Percentiles rank a stretch among this genome's conserved stretches.
Evolutionary conservation across 768 basidiomycete species (phyloP).

Genomic region (Leccinum rimulosum): DNA sequence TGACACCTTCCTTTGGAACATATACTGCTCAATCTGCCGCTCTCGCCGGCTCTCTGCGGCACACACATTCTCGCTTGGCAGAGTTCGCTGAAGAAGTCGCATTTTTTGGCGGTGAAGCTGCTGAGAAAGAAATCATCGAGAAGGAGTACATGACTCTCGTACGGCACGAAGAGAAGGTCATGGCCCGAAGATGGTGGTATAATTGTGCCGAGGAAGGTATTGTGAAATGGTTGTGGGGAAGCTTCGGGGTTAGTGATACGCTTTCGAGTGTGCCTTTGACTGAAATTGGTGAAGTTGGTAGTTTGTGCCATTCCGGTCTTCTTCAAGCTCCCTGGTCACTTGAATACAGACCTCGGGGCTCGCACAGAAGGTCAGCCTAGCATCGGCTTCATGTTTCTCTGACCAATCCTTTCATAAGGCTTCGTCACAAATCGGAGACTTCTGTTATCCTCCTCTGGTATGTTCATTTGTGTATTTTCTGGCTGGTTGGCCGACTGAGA

Average conservation of each 20-base stretch:
- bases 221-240: slow-evolving; percentile 97
- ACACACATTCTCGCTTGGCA: slow-evolving; percentile 86
- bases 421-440: slow-evolving; percentile 96
- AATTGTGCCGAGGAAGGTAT: slow-evolving; percentile 92
- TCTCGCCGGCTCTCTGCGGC: slow-evolving; percentile 84
- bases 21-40: slow-evolving; percentile 89
- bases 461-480: slow-evolving; percentile 13
- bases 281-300: slow-evolving; percentile 50
- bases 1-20: slow-evolving; percentile 90
- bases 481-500: neutral
- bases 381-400: neutral
- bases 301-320: slow-evolving; percentile 95
- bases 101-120: slow-evolving; percentile 83
- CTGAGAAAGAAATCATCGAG: slow-evolving; percentile 90
- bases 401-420: slow-evolving; percentile 42
- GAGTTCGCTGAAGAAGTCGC: slow-evolving; percentile 90
- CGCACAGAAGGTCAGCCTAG: slow-evolving; percentile 75
- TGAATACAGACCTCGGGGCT: slow-evolving; percentile 68
- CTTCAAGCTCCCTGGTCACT: slow-evolving; percentile 74
- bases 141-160: slow-evolving; percentile 82
- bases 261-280: neutral
- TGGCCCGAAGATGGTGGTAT: slow-evolving; percentile 84
- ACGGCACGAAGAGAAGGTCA: slow-evolving; percentile 80
- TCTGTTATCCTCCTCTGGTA: slow-evolving; percentile 81
- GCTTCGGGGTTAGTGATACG: slow-evolving; percentile 70